Percentiles rank a stretch among this genome's conserved stretches.
Evolutionary conservation across 371 early-diverging fungal genomes (phyloP).

Genomic region (Mucor irregularis): DNA sequence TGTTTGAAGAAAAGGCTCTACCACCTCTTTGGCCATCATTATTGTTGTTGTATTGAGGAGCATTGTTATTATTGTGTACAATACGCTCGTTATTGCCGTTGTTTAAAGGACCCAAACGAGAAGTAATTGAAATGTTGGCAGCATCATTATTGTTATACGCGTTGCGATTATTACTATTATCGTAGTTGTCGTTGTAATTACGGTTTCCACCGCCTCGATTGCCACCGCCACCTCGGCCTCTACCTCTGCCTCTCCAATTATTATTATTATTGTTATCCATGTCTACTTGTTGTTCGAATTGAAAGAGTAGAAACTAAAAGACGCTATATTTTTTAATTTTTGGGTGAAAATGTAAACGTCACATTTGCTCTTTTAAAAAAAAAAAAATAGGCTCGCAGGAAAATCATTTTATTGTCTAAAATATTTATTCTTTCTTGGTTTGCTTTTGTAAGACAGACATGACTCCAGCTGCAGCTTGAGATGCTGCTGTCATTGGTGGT

Average conservation of each 20-base stretch:
- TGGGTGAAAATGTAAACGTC: too few species aligned
- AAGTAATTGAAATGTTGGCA: conserved; percentile 21
- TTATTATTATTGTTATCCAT: conserved; percentile 10
- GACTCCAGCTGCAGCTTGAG: neutral
- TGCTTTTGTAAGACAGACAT: conserved; percentile 25
- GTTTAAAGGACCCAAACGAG: conserved; percentile 36
- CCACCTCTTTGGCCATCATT: conserved; percentile 7
- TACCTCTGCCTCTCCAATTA: conserved; percentile 20
- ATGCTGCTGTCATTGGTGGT: neutral
- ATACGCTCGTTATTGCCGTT: conserved; percentile 5
- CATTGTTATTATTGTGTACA: neutral
- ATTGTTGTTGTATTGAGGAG: neutral
- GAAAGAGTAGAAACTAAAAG: too few species aligned
- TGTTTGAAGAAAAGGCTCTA: conserved; percentile 16
- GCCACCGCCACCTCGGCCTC: conserved; percentile 21
- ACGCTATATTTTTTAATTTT: too few species aligned
- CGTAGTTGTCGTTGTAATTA: conserved; percentile 8
- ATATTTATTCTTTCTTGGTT: conserved; percentile 27
- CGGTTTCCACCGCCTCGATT: conserved; percentile 25
- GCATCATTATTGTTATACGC: conserved; percentile 3
- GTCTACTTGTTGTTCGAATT: neutral
- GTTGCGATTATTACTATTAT: conserved; percentile 10
- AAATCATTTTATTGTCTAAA: too few species aligned
- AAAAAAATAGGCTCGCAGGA: too few species aligned
- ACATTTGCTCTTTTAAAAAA: too few species aligned